These are phyloP conservation scores for Boletus tomentosulus DNA, from an alignment of 768 basidiomycete species.

Conservation along the genomic window DNA sequence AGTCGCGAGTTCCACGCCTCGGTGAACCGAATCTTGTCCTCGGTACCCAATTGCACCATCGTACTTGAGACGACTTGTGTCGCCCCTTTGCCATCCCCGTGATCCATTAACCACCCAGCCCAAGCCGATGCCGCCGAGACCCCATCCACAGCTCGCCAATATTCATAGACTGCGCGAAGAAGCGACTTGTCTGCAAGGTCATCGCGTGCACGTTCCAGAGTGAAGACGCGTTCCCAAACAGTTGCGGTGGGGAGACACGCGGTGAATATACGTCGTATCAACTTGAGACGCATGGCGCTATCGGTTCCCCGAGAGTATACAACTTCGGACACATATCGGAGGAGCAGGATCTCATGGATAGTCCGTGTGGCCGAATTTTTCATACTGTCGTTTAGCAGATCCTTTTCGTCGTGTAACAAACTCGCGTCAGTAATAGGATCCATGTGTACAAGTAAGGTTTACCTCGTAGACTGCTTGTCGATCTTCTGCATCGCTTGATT, in stretches of 20 bases:
- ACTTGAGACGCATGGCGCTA: constrained; percentile 16
- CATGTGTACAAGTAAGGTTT: background rate
- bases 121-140: constrained; percentile 40
- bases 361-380: constrained; percentile 33
- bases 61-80: constrained; percentile 34
- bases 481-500: constrained; percentile 11
- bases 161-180: constrained; percentile 33
- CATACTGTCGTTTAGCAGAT: constrained; percentile 45
- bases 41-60: constrained; percentile 24
- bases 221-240: constrained; percentile 45
- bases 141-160: constrained; percentile 39
- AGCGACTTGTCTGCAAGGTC: constrained; percentile 15
- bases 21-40: constrained; percentile 33
- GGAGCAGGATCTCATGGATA: constrained; percentile 46
- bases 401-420: constrained; percentile 26
- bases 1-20: constrained; percentile 32
- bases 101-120: constrained; percentile 44
- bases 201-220: constrained; percentile 20
- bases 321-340: constrained; percentile 40
- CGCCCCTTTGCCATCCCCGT: constrained; percentile 40
- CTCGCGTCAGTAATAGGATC: background rate
- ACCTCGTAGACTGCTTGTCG: constrained; percentile 34
- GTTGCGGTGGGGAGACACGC: constrained; percentile 40
- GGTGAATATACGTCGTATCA: constrained; percentile 39
- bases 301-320: constrained; percentile 20